Evolutionary conservation across 2,329 filamentous ascomycete species (phyloP).

Genomic region (Aspergillus neoniger): DNA sequence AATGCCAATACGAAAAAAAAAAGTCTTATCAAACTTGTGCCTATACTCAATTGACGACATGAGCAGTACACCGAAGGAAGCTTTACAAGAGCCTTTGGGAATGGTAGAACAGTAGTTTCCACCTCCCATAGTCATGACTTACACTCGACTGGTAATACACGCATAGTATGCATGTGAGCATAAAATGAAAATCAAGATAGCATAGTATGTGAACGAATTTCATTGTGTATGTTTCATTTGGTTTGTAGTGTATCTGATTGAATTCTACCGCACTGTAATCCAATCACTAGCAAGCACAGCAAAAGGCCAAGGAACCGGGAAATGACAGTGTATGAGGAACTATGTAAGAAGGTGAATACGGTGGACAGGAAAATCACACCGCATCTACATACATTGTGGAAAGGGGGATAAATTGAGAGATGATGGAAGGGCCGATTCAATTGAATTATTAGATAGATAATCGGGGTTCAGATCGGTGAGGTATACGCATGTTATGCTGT

Average conservation of each 20-base stretch:
- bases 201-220: background rate
- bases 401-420: background rate
- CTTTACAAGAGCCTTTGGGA: too few species aligned
- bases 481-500: background rate
- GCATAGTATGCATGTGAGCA: background rate
- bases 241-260: background rate
- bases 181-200: background rate
- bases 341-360: background rate
- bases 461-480: background rate
- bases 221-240: background rate
- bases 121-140: too few species aligned
- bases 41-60: too few species aligned
- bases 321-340: background rate
- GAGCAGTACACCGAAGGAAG: too few species aligned
- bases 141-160: too few species aligned
- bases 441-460: background rate
- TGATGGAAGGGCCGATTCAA: background rate
- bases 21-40: background rate
- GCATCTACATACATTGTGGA: background rate
- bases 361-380: background rate
- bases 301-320: background rate
- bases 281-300: background rate
- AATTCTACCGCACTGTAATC: background rate
- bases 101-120: too few species aligned
- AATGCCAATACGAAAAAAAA: slow-evolving; percentile 1